These are phyloP conservation scores for Talaromyces proteolyticus DNA, from an alignment of 495 filamentous ascomycete species.

Conservation along the genomic window DNA sequence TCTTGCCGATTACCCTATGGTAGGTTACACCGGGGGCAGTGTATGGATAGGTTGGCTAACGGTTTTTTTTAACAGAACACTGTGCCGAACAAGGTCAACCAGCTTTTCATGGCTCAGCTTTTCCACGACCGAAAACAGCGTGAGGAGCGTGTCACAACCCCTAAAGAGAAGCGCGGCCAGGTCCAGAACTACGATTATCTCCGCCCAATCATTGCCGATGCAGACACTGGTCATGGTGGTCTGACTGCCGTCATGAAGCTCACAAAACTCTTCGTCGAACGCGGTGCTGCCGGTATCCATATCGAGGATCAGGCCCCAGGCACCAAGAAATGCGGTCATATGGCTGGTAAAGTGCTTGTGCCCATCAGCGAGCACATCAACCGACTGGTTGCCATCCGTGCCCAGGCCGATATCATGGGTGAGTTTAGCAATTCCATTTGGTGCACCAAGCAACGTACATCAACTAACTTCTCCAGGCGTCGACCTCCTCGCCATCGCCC, in stretches of 20 bases:
- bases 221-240: constrained; percentile 95
- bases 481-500: constrained; percentile 84
- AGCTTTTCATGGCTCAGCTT: constrained; percentile 95
- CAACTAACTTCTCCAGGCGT: too few relatives aligned
- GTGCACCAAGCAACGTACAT: background rate
- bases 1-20: constrained; percentile 97
- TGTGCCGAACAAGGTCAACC: constrained; percentile 95
- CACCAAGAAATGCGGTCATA: constrained; percentile 99
- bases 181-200: constrained; percentile 89
- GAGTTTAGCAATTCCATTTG: constrained; percentile 11
- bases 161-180: constrained; percentile 64
- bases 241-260: constrained; percentile 98
- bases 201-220: constrained; percentile 93
- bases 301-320: constrained; percentile 98
- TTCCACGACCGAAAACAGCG: constrained; percentile 99
- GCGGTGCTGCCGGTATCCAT: constrained; percentile 94
- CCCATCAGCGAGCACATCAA: constrained; percentile 99
- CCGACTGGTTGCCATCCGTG: constrained; percentile 90
- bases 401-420: constrained; percentile 99
- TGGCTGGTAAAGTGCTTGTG: constrained; percentile 98
- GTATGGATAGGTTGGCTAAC: background rate
- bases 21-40: constrained; percentile 31
- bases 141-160: constrained; percentile 80
- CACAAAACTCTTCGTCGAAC: constrained; percentile 95
- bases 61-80: constrained; percentile 54